Percentiles rank a stretch among this genome's conserved stretches.
phyloP scores from a whole-genome alignment of 1,284 basidiomycete species.

The Golubevia pallescens region DNA sequence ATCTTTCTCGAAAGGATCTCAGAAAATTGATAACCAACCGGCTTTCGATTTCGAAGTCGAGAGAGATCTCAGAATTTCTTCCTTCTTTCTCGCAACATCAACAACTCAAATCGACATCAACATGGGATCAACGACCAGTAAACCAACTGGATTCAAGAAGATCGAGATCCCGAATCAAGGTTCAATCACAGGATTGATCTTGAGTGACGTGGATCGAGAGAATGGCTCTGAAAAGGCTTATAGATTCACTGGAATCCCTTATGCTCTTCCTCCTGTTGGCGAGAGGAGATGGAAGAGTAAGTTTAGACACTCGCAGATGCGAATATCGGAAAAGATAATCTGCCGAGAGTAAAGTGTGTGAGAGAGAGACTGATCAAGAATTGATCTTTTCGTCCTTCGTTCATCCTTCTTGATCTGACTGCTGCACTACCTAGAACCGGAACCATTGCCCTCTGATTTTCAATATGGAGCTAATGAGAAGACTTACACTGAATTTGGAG shows the following conservation, averaged over 20 bases:
- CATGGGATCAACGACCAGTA: background rate
- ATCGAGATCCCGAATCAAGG: background rate
- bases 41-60: too few relatives aligned
- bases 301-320: background rate
- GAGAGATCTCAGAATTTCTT: too few relatives aligned
- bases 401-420: too few relatives aligned
- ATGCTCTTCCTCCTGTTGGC: constrained; percentile 27
- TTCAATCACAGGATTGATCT: background rate
- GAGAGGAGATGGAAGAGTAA: constrained; percentile 18
- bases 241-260: constrained; percentile 30
- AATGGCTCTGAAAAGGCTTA: constrained; percentile 14
- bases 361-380: too few relatives aligned
- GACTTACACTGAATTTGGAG: constrained; percentile 17
- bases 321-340: too few relatives aligned
- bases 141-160: background rate
- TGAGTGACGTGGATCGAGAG: background rate
- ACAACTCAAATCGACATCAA: background rate
- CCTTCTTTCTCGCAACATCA: too few relatives aligned
- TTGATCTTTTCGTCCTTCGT: too few relatives aligned
- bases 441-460: constrained; percentile 15
- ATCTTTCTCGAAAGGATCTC: too few relatives aligned
- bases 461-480: constrained; percentile 16
- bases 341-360: too few relatives aligned
- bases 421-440: too few relatives aligned
- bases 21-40: too few relatives aligned